Conservation (phyloP, 148 eudicot genomes). For the Diospyros lotus region DNA sequence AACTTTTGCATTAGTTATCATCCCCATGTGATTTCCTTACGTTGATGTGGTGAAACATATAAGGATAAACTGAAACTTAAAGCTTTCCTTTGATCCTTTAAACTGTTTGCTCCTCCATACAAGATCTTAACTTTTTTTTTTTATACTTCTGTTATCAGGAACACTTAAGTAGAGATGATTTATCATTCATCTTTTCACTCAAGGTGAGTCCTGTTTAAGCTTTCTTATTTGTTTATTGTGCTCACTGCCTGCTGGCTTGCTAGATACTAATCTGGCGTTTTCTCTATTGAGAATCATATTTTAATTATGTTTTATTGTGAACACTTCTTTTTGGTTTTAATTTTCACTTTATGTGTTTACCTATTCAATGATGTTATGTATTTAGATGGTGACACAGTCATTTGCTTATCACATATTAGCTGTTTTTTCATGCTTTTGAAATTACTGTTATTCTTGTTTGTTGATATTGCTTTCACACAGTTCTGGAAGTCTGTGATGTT, state of each 20-base stretch:
- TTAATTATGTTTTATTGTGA: not conserved
- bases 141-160: conserved; percentile 43
- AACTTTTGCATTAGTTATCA: not conserved
- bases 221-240: not conserved
- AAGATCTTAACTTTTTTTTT: not conserved
- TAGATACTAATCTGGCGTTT: conserved; percentile 1
- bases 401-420: not conserved
- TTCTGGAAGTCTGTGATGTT: too few relatives aligned
- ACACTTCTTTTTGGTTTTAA: not conserved
- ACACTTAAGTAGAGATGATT: conserved; percentile 81
- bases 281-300: not conserved
- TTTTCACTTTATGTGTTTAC: not conserved
- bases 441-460: too few relatives aligned
- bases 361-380: not conserved
- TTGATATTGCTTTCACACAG: not conserved
- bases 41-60: not conserved
- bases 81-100: conserved; percentile 2
- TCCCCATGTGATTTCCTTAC: not conserved
- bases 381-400: not conserved
- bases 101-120: not conserved
- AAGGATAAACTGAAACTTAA: not conserved
- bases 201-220: conserved; percentile 48
- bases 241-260: conserved; percentile 7
- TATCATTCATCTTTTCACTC: conserved; percentile 73
- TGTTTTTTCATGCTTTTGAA: not conserved